Base-by-base conservation (phyloP, 1,284 basidiomycete species). In the Apiotrichum gracile region DNA sequence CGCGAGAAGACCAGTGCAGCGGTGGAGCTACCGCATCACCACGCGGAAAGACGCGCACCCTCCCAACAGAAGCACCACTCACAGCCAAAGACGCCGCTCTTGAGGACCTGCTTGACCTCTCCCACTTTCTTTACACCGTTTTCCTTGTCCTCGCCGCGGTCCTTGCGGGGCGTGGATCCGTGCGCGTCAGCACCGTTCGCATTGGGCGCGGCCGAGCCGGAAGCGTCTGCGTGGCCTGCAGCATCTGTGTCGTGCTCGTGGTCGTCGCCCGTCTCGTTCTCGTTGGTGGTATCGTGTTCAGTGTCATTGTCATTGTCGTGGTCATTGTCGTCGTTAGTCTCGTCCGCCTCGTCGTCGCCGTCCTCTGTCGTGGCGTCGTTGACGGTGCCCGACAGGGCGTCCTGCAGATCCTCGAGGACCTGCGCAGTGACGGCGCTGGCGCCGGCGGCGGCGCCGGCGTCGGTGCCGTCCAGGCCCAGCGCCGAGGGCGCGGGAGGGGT, bases 41-140 rank as follows among this genome's bases (percentile, higher is more conserved):
- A 10, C 4, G 39, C 12, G 21, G 25, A 16, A 16, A 26, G 40
- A n/a, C n/a, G n/a, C n/a, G n/a, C n/a, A n/a, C n/a, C n/a, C n/a
- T n/a, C n/a, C 33, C 31, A 45, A 26, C 21, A n/a, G 24, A n/a
- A n/a, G 34, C 21, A 19, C 19, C 17, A 39, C 21, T 37, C 14
- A 73, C 69, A 58, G 35, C 70, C 70, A 60, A 73, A 73, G 21
- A 73, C 63, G 38, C 70, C 69, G 42, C 63, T 68, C 56, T 69
- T 70, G 47, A 72, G 58, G n/a, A 73, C 66, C 54, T 67, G 66
- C 52, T 61, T 66, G 22, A 71, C 70, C 19, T 65, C 70, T 5
- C 62, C 66, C 27, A 55, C 58, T 45, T 51, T 51, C 43, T 49
- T 47, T 2, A 33, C 48, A 7, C 51, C 54, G 42, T 49, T 49